Evolutionary conservation across 805 yeast genomes (phyloP).

Genomic region (Kodamaea neixiangensis): DNA sequence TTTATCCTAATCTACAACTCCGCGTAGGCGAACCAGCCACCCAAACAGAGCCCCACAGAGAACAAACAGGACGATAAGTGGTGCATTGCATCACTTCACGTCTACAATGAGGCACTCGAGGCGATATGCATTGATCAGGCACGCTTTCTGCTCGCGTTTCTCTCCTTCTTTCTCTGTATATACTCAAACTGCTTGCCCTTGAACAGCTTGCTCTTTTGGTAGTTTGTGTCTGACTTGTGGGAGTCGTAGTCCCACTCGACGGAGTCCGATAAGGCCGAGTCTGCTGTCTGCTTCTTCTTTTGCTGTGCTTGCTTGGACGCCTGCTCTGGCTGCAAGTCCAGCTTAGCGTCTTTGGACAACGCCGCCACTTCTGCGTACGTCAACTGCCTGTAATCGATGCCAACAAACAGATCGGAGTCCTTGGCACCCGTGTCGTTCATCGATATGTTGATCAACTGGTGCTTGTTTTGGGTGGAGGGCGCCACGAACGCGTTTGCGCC

Average conservation of each 20-base stretch:
- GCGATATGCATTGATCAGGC: neutral
- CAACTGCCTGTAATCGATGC: constrained; percentile 35
- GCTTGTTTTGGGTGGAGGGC: constrained; percentile 25
- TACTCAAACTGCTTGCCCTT: constrained; percentile 21
- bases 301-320: neutral
- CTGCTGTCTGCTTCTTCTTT: neutral
- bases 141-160: constrained; percentile 2
- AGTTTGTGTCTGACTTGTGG: constrained; percentile 22
- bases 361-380: constrained; percentile 49
- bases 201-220: constrained; percentile 17
- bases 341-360: constrained; percentile 18
- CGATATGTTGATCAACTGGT: constrained; percentile 32
- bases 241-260: constrained; percentile 16
- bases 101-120: too few relatives aligned
- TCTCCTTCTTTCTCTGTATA: constrained; percentile 21
- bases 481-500: constrained; percentile 31
- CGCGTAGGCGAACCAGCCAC: neutral
- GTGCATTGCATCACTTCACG: too few relatives aligned
- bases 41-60: neutral
- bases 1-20: neutral
- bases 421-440: constrained; percentile 29
- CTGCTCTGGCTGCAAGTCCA: constrained; percentile 10
- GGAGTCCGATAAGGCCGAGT: constrained; percentile 11
- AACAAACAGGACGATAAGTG: neutral
- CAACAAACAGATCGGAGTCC: constrained; percentile 36